Evolutionary conservation across 176 grass and related monocot species (phyloP).

Genomic region (Bonia amplexicaulis): DNA sequence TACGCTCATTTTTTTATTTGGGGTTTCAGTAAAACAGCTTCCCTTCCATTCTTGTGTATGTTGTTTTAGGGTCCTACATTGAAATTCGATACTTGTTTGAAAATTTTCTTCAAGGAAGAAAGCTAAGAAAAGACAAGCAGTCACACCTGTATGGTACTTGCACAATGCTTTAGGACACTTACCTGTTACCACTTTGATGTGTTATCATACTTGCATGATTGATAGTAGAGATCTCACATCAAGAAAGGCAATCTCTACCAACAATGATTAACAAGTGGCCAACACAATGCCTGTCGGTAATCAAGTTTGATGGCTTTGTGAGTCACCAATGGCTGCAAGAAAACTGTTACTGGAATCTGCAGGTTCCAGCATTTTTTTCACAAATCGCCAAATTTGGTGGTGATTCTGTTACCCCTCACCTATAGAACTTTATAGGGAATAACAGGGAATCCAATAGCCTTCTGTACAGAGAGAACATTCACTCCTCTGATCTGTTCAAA

Average conservation of each 20-base stretch:
- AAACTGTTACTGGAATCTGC: not conserved
- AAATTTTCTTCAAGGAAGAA: not conserved
- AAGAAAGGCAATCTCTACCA: not conserved
- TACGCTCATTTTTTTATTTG: not conserved
- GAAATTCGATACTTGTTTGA: not conserved
- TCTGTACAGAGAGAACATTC: not conserved
- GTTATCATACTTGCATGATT: not conserved
- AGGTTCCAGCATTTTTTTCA: not conserved
- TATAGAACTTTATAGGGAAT: not conserved
- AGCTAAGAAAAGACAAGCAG: not conserved
- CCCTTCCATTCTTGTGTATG: not conserved
- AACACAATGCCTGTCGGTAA: not conserved
- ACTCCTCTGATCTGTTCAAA: not conserved
- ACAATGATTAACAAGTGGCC: not conserved
- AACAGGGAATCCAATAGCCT: not conserved
- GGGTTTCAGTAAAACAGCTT: not conserved
- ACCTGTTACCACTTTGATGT: not conserved
- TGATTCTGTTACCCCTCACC: not conserved
- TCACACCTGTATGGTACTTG: not conserved
- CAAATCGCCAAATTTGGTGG: not conserved
- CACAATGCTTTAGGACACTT: not conserved
- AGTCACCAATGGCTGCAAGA: not conserved
- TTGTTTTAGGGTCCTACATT: not conserved
- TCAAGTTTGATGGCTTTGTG: not conserved
- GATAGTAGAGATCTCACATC: not conserved